Evolutionary conservation across 345 rosid genomes (phyloP).

Genomic region (Salix exigua): DNA sequence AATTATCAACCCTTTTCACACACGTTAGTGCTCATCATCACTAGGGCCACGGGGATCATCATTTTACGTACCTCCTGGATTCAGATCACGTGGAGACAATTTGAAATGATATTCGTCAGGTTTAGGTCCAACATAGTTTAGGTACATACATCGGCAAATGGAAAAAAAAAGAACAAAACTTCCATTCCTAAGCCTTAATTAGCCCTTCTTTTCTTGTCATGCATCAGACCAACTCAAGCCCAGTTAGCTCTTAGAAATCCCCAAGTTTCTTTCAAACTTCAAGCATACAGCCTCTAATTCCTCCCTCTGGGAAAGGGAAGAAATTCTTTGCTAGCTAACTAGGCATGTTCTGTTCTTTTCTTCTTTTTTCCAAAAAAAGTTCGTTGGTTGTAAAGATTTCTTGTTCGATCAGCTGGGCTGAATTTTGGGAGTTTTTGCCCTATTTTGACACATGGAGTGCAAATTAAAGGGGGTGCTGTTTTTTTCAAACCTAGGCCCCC

Average conservation of each 20-base stretch:
- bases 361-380: not conserved
- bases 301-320: not conserved
- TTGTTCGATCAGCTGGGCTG: not conserved
- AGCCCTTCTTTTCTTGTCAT: not conserved
- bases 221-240: not conserved
- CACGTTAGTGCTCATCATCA: not conserved
- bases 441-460: not conserved
- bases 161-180: not conserved
- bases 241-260: not conserved
- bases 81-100: too few species aligned
- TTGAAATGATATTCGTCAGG: too few species aligned
- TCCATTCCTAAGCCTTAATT: not conserved
- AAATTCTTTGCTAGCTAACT: not conserved
- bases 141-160: not conserved
- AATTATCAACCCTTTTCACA: not conserved
- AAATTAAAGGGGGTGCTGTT: slow-evolving; percentile 1
- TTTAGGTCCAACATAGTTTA: too few species aligned
- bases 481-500: slow-evolving; percentile 10
- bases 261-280: not conserved
- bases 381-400: not conserved
- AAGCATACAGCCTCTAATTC: not conserved
- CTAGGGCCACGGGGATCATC: too few species aligned
- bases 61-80: too few species aligned
- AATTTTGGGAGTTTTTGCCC: not conserved
- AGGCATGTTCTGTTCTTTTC: not conserved